Evolutionary conservation across 345 rosid genomes (phyloP).

Genomic region (Sonneratia alba): DNA sequence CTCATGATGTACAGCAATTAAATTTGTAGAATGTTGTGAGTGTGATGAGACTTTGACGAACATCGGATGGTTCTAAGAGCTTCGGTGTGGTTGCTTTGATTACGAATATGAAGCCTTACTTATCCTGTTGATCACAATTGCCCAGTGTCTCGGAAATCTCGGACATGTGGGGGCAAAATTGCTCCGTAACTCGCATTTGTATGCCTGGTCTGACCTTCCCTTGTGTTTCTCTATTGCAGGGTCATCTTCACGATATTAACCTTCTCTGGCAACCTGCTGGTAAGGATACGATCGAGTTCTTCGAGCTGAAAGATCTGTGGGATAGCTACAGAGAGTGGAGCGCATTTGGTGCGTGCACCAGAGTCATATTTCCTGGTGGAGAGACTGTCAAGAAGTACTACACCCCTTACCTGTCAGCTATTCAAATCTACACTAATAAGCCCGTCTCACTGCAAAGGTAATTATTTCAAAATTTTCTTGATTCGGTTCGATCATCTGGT

Average conservation of each 20-base stretch:
- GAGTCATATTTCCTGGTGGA: conserved; percentile 21
- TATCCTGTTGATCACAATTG: no score
- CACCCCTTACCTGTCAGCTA: conserved; percentile 65
- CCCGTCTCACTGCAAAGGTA: conserved; percentile 37
- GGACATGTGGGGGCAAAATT: no score
- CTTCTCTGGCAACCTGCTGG: conserved; percentile 42
- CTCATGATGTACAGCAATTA: no score
- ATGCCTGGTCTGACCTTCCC: not conserved
- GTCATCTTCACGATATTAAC: conserved; percentile 34
- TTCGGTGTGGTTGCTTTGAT: not conserved
- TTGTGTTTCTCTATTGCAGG: conserved; percentile 19
- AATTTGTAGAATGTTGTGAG: no score
- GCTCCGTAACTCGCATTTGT: no score
- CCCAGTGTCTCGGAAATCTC: no score
- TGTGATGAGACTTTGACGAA: no score
- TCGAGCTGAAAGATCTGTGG: conserved; percentile 65
- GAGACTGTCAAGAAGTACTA: conserved; percentile 46
- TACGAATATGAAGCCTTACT: no score
- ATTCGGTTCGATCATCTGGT: not conserved
- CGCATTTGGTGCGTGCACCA: conserved; percentile 54
- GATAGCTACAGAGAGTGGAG: conserved; percentile 59
- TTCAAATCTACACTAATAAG: conserved; percentile 52
- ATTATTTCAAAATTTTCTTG: not conserved
- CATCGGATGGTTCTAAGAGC: no score
- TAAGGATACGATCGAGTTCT: conserved; percentile 39